Evolutionary conservation across 1,284 basidiomycete species (phyloP), one percentile per base, ranked within the genome.

Genomic region (Entoloma clypeatum): DNA sequence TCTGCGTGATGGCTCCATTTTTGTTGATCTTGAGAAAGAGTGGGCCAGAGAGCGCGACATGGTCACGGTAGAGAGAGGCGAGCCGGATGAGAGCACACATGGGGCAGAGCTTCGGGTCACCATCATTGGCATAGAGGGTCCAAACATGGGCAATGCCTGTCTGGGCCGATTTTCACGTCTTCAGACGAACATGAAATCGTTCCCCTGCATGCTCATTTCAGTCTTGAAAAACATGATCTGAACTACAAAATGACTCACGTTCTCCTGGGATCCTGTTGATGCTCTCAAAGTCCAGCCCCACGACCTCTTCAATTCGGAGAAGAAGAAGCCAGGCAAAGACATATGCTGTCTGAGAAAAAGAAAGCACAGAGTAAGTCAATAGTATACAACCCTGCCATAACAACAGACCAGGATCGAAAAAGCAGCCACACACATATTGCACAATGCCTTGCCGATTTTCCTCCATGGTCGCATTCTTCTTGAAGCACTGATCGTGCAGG

Each of bases 241-340:
- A 23, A 22, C 16, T 13, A 14, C 22, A 11, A 13, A n/a, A 23
- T 24, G 25, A 35, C 22, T 35, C 22, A 35, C 33, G 33, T 35
- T 45, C 31, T 3, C 43, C 28, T 7, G 50, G 51, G 17, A 43
- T 36, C 16, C 47, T 39, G 11, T 54, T 45, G 32, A 53, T 39
- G 22, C 43, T 49, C 23, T 47, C 43, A 39, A 52, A 52, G 21
- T 43, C 28, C 14, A 56, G 41, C 16, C 36, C 33, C 10, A 53
- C 31, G 11, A 47, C 48, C 42, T 56, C 54, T 13, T 52, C 51
- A 21, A 46, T 31, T 5, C 48, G 44, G 21, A 54, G 43, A 21
- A 56, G 18, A 17, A 54, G 29, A 21, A 54, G 43, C 48, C 50
- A 56, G 26, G 48, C 52, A 36, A 56, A 45, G 8, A 56, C 38